phyloP scores from a whole-genome alignment of 768 basidiomycete genomes.

The Termitomyces sp. region DNA sequence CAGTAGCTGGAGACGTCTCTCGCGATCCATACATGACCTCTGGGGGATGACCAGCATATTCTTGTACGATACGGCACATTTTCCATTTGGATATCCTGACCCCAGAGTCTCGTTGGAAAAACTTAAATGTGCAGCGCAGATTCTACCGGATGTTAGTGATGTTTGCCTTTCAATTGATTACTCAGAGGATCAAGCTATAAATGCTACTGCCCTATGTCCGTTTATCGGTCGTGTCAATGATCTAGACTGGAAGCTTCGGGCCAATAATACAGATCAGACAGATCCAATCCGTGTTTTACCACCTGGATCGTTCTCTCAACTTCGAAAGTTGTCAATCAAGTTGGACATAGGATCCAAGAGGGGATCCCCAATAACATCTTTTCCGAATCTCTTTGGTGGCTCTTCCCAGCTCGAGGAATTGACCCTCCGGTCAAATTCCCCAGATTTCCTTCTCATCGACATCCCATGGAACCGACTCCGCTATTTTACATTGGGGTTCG shows the following conservation, averaged over 20 bases:
- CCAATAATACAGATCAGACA: not conserved
- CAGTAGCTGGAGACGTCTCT: not conserved
- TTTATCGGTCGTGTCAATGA: not conserved
- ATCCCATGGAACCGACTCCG: no score
- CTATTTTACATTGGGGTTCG: no score
- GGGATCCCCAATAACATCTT: no score
- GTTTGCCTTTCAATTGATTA: not conserved
- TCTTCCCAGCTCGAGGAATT: no score
- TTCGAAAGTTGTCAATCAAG: not conserved
- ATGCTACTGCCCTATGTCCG: not conserved
- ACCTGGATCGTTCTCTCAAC: not conserved
- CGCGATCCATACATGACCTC: not conserved
- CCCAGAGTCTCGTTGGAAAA: not conserved
- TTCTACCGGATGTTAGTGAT: not conserved
- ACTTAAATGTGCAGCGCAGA: not conserved
- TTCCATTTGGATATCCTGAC: no score
- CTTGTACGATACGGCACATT: no score
- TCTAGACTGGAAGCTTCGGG: not conserved
- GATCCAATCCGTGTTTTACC: not conserved
- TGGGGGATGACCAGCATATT: not conserved
- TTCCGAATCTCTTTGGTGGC: no score
- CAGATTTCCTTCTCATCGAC: no score
- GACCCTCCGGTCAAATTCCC: no score
- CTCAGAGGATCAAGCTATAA: not conserved
- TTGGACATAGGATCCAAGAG: not conserved